These are phyloP conservation scores for Pichia nakasei DNA, from an alignment of 805 yeast species.

Conservation along the genomic window DNA sequence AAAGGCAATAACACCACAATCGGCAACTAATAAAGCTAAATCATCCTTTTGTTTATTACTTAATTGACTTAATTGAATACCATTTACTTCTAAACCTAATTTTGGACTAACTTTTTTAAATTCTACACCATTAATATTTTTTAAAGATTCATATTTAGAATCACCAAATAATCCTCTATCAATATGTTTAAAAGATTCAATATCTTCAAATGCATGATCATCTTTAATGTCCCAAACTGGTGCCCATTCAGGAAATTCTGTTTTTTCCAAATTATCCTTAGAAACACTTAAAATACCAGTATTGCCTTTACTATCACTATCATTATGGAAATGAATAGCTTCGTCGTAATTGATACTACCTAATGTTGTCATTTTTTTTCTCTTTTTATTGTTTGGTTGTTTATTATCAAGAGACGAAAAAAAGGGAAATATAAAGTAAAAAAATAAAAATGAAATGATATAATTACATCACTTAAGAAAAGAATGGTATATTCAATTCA, in stretches of 20 bases:
- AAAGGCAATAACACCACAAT: constrained; percentile 60
- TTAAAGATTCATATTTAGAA: constrained; percentile 30
- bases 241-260: background rate
- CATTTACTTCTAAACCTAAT: constrained; percentile 56
- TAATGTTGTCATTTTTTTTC: too few species aligned
- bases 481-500: too few species aligned
- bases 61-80: constrained; percentile 50
- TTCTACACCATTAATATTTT: constrained; percentile 24
- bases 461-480: too few species aligned
- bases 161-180: background rate
- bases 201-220: background rate
- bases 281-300: too few species aligned
- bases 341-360: too few species aligned
- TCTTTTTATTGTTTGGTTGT: too few species aligned
- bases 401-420: too few species aligned
- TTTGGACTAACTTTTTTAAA: constrained; percentile 51
- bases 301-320: too few species aligned
- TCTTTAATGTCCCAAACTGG: constrained; percentile 2
- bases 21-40: constrained; percentile 58
- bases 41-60: constrained; percentile 53
- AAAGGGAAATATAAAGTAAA: background rate
- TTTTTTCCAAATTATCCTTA: too few species aligned
- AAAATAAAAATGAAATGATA: too few species aligned
- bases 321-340: too few species aligned
- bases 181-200: background rate